Evolutionary conservation across 169 alveolate species (phyloP).

Genomic region (Plasmodium coatneyi): DNA sequence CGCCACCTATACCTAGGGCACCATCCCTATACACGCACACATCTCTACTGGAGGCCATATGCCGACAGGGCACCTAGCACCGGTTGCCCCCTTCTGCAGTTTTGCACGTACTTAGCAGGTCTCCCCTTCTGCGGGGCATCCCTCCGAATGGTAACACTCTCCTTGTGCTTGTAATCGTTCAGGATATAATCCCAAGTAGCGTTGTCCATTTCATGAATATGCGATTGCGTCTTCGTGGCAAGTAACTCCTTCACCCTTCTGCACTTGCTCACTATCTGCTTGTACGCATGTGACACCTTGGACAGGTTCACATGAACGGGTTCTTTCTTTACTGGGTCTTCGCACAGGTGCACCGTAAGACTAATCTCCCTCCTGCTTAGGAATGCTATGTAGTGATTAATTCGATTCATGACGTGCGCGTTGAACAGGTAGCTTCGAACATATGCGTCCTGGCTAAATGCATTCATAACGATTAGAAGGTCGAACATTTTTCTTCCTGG

Average conservation of each 20-base stretch:
- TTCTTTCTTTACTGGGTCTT: slow-evolving; percentile 7
- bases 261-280: not conserved
- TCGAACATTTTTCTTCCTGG: slow-evolving; percentile 18
- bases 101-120: slow-evolving; percentile 33
- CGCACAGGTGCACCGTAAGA: not conserved
- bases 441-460: not conserved
- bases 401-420: not conserved
- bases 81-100: slow-evolving; percentile 11
- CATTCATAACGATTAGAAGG: slow-evolving; percentile 11
- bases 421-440: slow-evolving; percentile 1
- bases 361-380: not conserved
- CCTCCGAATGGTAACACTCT: not conserved
- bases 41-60: not conserved
- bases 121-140: not conserved
- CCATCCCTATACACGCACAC: not conserved
- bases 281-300: not conserved
- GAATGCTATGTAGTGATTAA: slow-evolving; percentile 1
- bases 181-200: slow-evolving; percentile 11
- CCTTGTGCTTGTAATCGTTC: slow-evolving; percentile 57
- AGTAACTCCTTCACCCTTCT: not conserved
- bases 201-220: not conserved
- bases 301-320: not conserved
- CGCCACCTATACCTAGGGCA: too few relatives aligned
- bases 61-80: slow-evolving; percentile 10
- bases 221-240: not conserved